Percentiles rank a stretch among this genome's conserved stretches.
These are phyloP conservation scores for Claviceps pusilla DNA, from an alignment of 2,329 filamentous ascomycete genomes.

Conservation along the genomic window DNA sequence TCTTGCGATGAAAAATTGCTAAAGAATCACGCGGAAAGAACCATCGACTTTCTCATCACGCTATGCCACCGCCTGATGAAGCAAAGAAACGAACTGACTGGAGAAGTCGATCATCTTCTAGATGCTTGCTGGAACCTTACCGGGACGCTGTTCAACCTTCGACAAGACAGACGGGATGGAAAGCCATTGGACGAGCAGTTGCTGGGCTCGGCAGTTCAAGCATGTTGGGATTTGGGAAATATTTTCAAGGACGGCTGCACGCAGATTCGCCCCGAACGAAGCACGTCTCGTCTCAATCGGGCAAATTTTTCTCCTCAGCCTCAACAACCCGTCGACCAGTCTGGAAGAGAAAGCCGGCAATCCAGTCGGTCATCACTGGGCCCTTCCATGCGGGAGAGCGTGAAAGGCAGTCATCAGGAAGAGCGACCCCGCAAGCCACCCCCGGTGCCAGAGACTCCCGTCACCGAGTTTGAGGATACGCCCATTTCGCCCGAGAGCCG, in stretches of 20 bases:
- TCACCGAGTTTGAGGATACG: constrained; percentile 88
- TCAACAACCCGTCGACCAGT: constrained; percentile 33
- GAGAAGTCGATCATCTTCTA: constrained; percentile 72
- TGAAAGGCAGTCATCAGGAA: constrained; percentile 30
- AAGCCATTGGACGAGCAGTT: constrained; percentile 67
- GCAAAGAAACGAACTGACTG: constrained; percentile 60
- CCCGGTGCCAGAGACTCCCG: constrained; percentile 69
- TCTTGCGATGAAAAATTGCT: too few relatives aligned
- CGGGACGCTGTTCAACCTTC: constrained; percentile 83
- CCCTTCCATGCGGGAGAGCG: constrained; percentile 37
- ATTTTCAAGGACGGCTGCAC: constrained; percentile 88
- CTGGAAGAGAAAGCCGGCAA: constrained; percentile 31
- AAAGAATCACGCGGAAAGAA: constrained; percentile 68
- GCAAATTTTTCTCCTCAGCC: constrained; percentile 46
- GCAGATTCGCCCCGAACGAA: constrained; percentile 69
- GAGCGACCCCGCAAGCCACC: constrained; percentile 33
- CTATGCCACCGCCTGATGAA: constrained; percentile 95
- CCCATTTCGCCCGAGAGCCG: constrained; percentile 68
- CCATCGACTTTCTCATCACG: constrained; percentile 86
- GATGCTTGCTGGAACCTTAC: constrained; percentile 80
- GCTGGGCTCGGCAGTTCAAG: constrained; percentile 73
- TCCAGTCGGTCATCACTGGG: constrained; percentile 34
- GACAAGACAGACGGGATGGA: constrained; percentile 64
- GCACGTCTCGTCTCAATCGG: constrained; percentile 71
- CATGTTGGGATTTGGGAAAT: constrained; percentile 89